A percentile compares a stretch with the other conserved stretches of the same genome.
phyloP scores from a whole-genome alignment of 2,329 filamentous ascomycete species.

The Eutypella sp. region DNA sequence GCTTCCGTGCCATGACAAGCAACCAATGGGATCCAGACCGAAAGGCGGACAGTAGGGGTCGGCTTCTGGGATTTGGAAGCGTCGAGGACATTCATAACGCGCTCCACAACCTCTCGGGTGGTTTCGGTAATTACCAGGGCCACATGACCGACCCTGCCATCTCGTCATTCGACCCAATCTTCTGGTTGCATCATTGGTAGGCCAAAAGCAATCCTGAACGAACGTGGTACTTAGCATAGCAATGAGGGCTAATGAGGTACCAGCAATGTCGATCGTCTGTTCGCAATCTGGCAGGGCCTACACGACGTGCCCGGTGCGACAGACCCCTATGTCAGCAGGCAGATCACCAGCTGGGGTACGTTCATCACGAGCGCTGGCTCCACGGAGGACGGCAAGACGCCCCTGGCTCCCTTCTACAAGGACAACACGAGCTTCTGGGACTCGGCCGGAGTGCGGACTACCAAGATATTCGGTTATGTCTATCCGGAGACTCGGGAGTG shows the following conservation, averaged over 20 bases:
- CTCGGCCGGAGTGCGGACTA: constrained; percentile 20
- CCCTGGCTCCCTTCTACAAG: constrained; percentile 26
- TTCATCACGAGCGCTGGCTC: neutral
- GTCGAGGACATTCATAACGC: constrained; percentile 1
- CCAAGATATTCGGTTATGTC: constrained; percentile 20
- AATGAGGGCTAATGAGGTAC: neutral
- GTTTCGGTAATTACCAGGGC: neutral
- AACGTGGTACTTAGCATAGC: too few relatives aligned
- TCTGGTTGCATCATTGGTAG: constrained; percentile 2
- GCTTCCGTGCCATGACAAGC: neutral
- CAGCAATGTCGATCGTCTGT: constrained; percentile 2
- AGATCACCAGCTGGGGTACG: neutral
- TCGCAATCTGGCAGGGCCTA: constrained; percentile 1
- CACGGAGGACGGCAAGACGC: constrained; percentile 8
- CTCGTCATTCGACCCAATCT: constrained; percentile 2
- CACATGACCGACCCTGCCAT: neutral
- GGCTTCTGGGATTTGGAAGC: neutral
- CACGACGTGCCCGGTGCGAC: neutral
- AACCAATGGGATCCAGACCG: neutral
- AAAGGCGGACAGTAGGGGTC: neutral
- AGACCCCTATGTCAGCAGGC: neutral
- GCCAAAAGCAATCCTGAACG: too few relatives aligned
- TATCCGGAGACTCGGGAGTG: constrained; percentile 24
- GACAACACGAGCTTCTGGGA: constrained; percentile 23
- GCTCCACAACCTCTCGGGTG: neutral